Base-by-base conservation (phyloP, 352 stramenopile genomes). In the Phytophthora kernoviae region DNA sequence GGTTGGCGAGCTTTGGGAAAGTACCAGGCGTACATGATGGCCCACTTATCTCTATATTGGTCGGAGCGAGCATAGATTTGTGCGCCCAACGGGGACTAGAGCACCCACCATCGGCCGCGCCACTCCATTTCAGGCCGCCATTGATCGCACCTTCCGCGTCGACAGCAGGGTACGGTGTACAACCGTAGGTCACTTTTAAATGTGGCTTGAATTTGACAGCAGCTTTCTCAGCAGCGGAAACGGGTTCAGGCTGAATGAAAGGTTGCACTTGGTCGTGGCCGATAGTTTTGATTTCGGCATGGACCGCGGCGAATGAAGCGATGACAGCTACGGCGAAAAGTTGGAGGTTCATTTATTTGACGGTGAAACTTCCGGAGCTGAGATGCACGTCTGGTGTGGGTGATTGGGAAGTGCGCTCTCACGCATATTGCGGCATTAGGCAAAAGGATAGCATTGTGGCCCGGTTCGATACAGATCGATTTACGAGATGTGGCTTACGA, bases 1-100 rank as follows among this genome's bases (percentile, higher is more conserved):
- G n/a, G 57, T 50, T 58, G 53, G 44, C 46, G 62, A 50, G 68
- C 68, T 55, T 81, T 80, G 34, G 72, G 68, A 56, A 77, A 77
- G 64, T 75, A 80, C 50, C 51, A 67, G n/a, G 58, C 37, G 58
- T 57, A 67, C 58, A 67, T 67, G 27, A 54, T 66, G 14, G 51
- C 71, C 54, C 54, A 74, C 20, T 60, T 54, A 37, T 55, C 54
- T 12, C 66, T 57, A 48, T 65, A 69, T 45, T 32, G 44, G 7
- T 26, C 45, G 11, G 65, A 59, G 14, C 65, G 61, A 10, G 60
- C 50, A 30, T 74, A 74, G 22, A 73, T 48, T 30, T 73, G 65
- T 6, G 59, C 59, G 12, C 65, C 65, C 30, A 58, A 45, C 17
- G 20, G 24, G 62, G 65, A 14, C 65, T 60, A 21, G 44, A 30